Base-by-base conservation (phyloP, 2,329 filamentous ascomycete genomes). In the Huntiella moniliformis region DNA sequence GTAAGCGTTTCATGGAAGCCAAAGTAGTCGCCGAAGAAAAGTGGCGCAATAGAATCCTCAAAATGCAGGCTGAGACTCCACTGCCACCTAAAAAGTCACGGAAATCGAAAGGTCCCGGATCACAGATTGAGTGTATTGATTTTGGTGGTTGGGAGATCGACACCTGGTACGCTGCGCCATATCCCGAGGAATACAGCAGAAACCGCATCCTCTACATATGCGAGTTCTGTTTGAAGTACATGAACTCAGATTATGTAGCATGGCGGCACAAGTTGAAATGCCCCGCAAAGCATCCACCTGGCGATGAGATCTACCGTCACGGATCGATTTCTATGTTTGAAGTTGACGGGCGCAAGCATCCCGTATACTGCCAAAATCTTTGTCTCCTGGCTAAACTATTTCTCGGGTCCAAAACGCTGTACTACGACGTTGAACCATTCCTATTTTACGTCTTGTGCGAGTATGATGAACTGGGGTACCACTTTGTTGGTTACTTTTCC, bases 401-500 rank as follows among this genome's bases (percentile, higher is more conserved):
- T 60, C 71, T 98, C n/a, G 91, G 92, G 16, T 95, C 92, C 46
- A 98, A 98, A 61, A 98, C 91, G 0, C 71, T 96, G 3, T 96
- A 96, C 65, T 96, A 96, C 63, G 88, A 96, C 56, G 88, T 96
- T 2, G 88, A 96, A 54, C 91, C 88, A 0, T 96, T 96, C 59
- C 63, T 96, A 5, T 96, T 96, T 65, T 96, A 96, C 59, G 87
- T 95, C 54, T 83, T 96, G 65, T 93, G 86, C 53, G 91, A 94
- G 55, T 88, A 87, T 54, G 83, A 95, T 56, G 81, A 91, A 47
- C 74, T 80, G 13, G 88, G 88, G 13, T 95, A 91, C 57, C 91
- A 95, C 58, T 91, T 98, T 54, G 88, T 96, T 18, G 91, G 91
- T n/a, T 98, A 98, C 58, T 98, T 98, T 56, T 96, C 91, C 43